Evolutionary conservation across 345 rosid species (phyloP).

Genomic region (Camelina neglecta): DNA sequence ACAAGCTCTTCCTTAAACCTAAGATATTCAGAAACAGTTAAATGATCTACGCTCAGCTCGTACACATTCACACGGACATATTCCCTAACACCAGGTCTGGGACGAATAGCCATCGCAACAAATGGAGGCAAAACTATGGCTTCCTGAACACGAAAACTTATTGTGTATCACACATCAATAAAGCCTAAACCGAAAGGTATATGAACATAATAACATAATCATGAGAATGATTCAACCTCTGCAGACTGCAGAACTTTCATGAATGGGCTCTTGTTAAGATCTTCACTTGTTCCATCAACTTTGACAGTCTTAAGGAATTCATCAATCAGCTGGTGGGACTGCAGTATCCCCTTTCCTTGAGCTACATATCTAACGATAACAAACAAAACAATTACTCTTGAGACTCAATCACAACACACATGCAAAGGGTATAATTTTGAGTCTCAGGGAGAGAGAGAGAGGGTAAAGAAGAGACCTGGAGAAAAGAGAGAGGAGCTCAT

Average conservation of each 20-base stretch:
- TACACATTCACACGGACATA: conserved; percentile 82
- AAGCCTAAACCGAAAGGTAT: neutral
- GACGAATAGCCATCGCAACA: conserved; percentile 93
- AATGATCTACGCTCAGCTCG: conserved; percentile 85
- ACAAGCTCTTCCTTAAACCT: conserved; percentile 84
- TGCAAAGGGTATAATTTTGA: conserved; percentile 1
- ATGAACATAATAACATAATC: neutral
- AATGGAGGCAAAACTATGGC: conserved; percentile 93
- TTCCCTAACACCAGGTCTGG: conserved; percentile 98
- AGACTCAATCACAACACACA: conserved; percentile 13
- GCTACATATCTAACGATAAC: conserved; percentile 47
- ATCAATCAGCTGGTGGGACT: conserved; percentile 54
- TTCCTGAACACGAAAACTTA: conserved; percentile 54
- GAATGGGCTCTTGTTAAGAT: conserved; percentile 52
- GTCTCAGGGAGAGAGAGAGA: neutral
- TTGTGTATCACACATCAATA: neutral
- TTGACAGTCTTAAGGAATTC: conserved; percentile 46
- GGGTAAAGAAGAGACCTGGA: conserved; percentile 48
- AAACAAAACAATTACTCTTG: neutral
- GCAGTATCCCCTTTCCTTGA: conserved; percentile 59
- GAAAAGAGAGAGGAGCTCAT: conserved; percentile 61
- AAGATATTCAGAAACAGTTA: conserved; percentile 82
- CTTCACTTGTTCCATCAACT: conserved; percentile 50
- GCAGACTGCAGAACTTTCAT: conserved; percentile 53
- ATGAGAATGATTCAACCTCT: conserved; percentile 44